A percentile compares a stretch with the other conserved stretches of the same genome.
phyloP scores from a whole-genome alignment of 2,329 filamentous ascomycete genomes.

The Ophiosphaerella narmari region DNA sequence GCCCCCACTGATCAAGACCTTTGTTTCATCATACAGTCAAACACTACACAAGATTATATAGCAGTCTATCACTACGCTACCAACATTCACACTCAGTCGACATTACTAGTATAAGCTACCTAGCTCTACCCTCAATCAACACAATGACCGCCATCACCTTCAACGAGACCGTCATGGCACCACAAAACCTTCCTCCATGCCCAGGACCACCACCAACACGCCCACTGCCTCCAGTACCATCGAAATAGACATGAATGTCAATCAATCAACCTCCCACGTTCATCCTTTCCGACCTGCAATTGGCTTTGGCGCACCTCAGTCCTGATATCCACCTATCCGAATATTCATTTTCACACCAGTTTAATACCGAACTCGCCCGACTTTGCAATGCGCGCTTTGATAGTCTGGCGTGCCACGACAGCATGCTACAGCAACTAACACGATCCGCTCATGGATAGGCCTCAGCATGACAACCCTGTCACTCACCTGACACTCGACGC shows the following conservation, averaged over 20 bases:
- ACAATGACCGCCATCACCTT: slow-evolving; percentile 43
- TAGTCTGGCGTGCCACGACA: slow-evolving; percentile 25
- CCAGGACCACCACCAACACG: slow-evolving; percentile 55
- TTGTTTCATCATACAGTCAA: slow-evolving; percentile 42
- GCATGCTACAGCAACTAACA: slow-evolving; percentile 26
- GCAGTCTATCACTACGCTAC: slow-evolving; percentile 5
- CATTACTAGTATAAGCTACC: slow-evolving; percentile 11
- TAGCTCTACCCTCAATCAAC: slow-evolving; percentile 10
- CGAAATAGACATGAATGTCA: slow-evolving; percentile 41
- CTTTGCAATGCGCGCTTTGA: slow-evolving; percentile 19
- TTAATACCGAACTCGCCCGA: slow-evolving; percentile 24
- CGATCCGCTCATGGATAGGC: slow-evolving; percentile 33
- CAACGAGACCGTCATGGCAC: slow-evolving; percentile 46
- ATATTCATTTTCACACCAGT: slow-evolving; percentile 12
- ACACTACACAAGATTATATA: slow-evolving; percentile 29
- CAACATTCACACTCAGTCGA: slow-evolving; percentile 11
- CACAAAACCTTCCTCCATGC: slow-evolving; percentile 53
- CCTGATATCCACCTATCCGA: slow-evolving; percentile 24
- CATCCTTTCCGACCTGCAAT: slow-evolving; percentile 23
- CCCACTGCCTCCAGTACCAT: slow-evolving; percentile 53
- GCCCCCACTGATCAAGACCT: slow-evolving; percentile 32
- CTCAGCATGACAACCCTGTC: slow-evolving; percentile 28
- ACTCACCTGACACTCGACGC: slow-evolving; percentile 26
- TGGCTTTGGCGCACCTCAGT: slow-evolving; percentile 31
- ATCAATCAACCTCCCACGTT: slow-evolving; percentile 9